Conservation (phyloP, 1,139 yeast genomes). For the Blastobotrys malaysiensis region DNA sequence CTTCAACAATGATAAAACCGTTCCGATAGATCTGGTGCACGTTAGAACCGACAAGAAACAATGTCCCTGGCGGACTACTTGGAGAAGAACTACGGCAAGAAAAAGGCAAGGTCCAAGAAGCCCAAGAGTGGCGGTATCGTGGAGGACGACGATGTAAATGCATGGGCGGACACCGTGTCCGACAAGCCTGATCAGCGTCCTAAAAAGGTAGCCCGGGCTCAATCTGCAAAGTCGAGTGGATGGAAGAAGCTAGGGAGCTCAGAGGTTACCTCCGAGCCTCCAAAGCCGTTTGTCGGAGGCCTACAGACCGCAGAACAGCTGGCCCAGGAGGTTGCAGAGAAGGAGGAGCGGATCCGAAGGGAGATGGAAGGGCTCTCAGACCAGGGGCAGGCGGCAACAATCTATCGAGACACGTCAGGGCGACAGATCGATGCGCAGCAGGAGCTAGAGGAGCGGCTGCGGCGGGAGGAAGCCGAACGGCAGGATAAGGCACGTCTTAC, state of each 20-base stretch:
- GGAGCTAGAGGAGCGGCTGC: slow-evolving; percentile 28
- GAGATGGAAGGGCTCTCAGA: slow-evolving; percentile 11
- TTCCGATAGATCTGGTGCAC: background rate
- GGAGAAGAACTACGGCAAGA: slow-evolving; percentile 41
- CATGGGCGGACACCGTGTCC: slow-evolving; percentile 10
- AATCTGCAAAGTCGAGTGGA: background rate
- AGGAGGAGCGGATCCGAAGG: slow-evolving; percentile 26
- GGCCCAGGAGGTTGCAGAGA: slow-evolving; percentile 32
- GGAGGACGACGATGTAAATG: slow-evolving; percentile 24
- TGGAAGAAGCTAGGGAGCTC: slow-evolving; percentile 11
- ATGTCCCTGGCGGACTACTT: slow-evolving; percentile 51
- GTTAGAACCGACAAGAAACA: background rate
- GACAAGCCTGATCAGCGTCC: slow-evolving; percentile 15
- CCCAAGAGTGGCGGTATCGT: slow-evolving; percentile 21
- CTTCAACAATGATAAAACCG: background rate
- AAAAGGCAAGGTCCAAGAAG: slow-evolving; percentile 29
- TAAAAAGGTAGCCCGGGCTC: slow-evolving; percentile 16
- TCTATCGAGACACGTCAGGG: slow-evolving; percentile 59
- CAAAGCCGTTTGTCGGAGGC: slow-evolving; percentile 35
- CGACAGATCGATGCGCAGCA: slow-evolving; percentile 42
- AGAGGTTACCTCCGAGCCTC: background rate
- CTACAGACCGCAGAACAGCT: slow-evolving; percentile 42
- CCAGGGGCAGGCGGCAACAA: slow-evolving; percentile 35
- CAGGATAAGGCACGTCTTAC: slow-evolving; percentile 29
- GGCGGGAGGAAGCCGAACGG: slow-evolving; percentile 31